A percentile compares a stretch with the other conserved stretches of the same genome.
Evolutionary conservation across 2,329 filamentous ascomycete species (phyloP).

Genomic region (Beauveria caledonica): DNA sequence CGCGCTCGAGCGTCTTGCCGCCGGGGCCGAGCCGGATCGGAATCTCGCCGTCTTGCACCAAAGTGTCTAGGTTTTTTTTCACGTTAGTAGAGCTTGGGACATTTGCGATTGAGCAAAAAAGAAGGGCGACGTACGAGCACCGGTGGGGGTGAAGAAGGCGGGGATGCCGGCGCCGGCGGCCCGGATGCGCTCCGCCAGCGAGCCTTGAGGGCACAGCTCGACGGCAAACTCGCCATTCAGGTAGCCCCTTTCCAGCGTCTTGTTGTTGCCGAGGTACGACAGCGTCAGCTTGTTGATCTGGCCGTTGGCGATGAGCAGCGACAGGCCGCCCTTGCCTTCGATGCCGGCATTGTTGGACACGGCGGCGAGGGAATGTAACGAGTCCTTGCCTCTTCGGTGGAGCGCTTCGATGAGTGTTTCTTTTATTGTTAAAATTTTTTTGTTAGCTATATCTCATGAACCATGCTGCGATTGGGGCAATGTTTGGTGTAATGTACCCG

Average conservation of each 20-base stretch:
- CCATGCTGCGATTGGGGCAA: not conserved
- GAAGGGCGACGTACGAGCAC: slow-evolving; percentile 42
- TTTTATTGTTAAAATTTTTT: slow-evolving; percentile 16
- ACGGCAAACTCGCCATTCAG: slow-evolving; percentile 65
- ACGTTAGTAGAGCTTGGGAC: no score
- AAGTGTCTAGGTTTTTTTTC: slow-evolving; percentile 43
- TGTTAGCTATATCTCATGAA: not conserved
- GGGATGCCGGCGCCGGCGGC: slow-evolving; percentile 70
- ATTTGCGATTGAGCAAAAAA: not conserved
- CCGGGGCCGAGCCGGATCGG: slow-evolving; percentile 53
- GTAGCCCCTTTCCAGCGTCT: slow-evolving; percentile 66
- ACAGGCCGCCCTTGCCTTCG: slow-evolving; percentile 59
- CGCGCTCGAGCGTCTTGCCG: slow-evolving; percentile 54
- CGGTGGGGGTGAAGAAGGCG: slow-evolving; percentile 74
- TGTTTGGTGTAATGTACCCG: slow-evolving; percentile 33
- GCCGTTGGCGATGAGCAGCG: slow-evolving; percentile 58
- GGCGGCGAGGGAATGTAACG: slow-evolving; percentile 61
- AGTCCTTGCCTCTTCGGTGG: slow-evolving; percentile 47
- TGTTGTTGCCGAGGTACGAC: slow-evolving; percentile 72
- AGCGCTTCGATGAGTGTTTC: slow-evolving; percentile 68
- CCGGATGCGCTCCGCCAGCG: slow-evolving; percentile 62
- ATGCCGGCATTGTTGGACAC: slow-evolving; percentile 76
- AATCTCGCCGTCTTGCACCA: slow-evolving; percentile 61
- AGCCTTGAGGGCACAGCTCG: slow-evolving; percentile 70
- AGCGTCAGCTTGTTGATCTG: slow-evolving; percentile 66